Percentiles rank a stretch among this genome's conserved stretches.
phyloP scores from a whole-genome alignment of 2,329 filamentous ascomycete genomes.

The Venturia nashicola region DNA sequence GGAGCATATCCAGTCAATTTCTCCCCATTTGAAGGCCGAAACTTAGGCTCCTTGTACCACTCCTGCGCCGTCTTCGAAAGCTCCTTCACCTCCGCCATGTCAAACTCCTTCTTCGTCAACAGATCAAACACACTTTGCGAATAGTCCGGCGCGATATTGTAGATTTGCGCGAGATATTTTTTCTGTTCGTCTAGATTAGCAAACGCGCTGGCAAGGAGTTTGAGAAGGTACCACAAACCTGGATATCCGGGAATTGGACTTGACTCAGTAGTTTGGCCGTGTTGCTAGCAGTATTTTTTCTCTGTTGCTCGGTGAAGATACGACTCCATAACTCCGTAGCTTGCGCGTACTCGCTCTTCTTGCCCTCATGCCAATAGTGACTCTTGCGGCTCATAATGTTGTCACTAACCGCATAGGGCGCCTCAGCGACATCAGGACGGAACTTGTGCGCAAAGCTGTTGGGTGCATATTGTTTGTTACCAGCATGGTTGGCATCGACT shows the following conservation, averaged over 20 bases:
- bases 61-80: conserved; percentile 31
- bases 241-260: conserved; percentile 32
- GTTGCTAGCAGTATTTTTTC: conserved; percentile 36
- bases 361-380: conserved; percentile 43
- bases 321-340: conserved; percentile 35
- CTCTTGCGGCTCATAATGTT: conserved; percentile 39
- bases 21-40: conserved; percentile 27
- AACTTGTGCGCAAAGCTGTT: conserved; percentile 42
- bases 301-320: conserved; percentile 35
- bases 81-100: conserved; percentile 33
- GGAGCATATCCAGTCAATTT: conserved; percentile 29
- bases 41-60: conserved; percentile 35
- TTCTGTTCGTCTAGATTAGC: conserved; percentile 16
- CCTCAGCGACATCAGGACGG: conserved; percentile 38
- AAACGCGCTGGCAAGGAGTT: background rate
- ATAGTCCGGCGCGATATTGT: conserved; percentile 37
- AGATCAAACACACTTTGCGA: conserved; percentile 34
- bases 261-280: conserved; percentile 33
- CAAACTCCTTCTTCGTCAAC: conserved; percentile 32
- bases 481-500: conserved; percentile 33
- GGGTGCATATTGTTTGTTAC: conserved; percentile 39
- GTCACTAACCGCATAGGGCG: conserved; percentile 37
- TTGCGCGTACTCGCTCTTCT: conserved; percentile 40
- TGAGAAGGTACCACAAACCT: conserved; percentile 17
- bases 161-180: conserved; percentile 41